Percentiles rank a stretch among this genome's conserved stretches.
phyloP scores from a whole-genome alignment of 148 eudicot species.

The Rhododendron henanense region DNA sequence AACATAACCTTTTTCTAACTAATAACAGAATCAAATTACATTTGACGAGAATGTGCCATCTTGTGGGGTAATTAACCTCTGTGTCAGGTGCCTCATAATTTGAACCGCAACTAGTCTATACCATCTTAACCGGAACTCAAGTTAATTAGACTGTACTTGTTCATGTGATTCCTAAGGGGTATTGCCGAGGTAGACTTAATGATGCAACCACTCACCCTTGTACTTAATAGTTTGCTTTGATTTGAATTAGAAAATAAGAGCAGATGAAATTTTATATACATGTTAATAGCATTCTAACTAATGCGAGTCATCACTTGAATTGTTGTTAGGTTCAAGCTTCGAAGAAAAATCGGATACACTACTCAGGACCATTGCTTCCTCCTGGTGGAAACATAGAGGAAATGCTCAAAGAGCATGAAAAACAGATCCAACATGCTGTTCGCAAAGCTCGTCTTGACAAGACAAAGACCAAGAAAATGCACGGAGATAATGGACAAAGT shows the following conservation, averaged over 20 bases:
- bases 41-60: background rate
- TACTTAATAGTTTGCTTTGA: background rate
- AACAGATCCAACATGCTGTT: constrained; percentile 57
- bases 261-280: background rate
- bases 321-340: constrained; percentile 29
- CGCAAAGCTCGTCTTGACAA: constrained; percentile 64
- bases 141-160: background rate
- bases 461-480: constrained; percentile 35
- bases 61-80: background rate
- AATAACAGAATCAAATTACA: background rate
- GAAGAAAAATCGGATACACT: constrained; percentile 49
- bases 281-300: background rate
- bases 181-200: background rate
- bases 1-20: background rate
- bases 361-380: constrained; percentile 67
- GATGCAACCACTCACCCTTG: background rate
- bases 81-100: background rate
- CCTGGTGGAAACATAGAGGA: constrained; percentile 57
- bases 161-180: background rate
- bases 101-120: background rate
- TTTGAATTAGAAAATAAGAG: background rate
- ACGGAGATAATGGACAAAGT: constrained; percentile 40
- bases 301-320: background rate
- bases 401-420: constrained; percentile 73
- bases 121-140: background rate